These are phyloP conservation scores for Penicillium herquei DNA, from an alignment of 495 filamentous ascomycete species.

Conservation along the genomic window DNA sequence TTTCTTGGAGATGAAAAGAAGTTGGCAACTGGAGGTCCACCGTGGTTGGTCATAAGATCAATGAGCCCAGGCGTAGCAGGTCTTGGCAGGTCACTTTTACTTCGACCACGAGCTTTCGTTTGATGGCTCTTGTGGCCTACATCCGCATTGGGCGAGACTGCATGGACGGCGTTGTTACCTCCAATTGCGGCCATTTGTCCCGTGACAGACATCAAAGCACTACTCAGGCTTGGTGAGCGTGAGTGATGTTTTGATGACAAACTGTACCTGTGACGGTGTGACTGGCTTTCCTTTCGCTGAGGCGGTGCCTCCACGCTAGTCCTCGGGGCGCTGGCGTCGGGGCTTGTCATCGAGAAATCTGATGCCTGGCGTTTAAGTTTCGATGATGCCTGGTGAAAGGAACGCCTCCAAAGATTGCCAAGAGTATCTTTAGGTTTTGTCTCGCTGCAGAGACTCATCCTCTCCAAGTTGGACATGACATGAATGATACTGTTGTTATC, in stretches of 20 bases:
- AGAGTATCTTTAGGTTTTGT: conserved; percentile 34
- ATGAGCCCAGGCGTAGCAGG: conserved; percentile 40
- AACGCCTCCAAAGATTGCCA: conserved; percentile 49
- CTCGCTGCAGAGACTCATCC: conserved; percentile 55
- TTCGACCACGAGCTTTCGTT: conserved; percentile 61
- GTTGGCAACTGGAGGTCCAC: conserved; percentile 47
- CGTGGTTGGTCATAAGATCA: conserved; percentile 48
- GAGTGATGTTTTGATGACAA: conserved; percentile 50
- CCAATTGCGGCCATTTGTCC: conserved; percentile 62
- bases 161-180: conserved; percentile 54
- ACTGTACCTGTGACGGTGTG: conserved; percentile 53
- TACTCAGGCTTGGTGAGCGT: conserved; percentile 61
- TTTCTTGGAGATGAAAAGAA: conserved; percentile 36
- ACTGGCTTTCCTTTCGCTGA: conserved; percentile 49
- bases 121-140: conserved; percentile 52
- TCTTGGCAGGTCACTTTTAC: conserved; percentile 70
- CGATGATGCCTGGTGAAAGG: conserved; percentile 44
- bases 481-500: conserved; percentile 61
- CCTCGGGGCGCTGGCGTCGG: conserved; percentile 32
- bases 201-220: conserved; percentile 61
- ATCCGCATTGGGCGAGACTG: conserved; percentile 47
- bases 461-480: conserved; percentile 58
- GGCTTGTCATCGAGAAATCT: conserved; percentile 31
- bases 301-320: conserved; percentile 23
- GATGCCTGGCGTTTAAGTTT: conserved; percentile 36